Evolutionary conservation across 2,329 filamentous ascomycete genomes (phyloP).

Genomic region (Fusarium avenaceum): DNA sequence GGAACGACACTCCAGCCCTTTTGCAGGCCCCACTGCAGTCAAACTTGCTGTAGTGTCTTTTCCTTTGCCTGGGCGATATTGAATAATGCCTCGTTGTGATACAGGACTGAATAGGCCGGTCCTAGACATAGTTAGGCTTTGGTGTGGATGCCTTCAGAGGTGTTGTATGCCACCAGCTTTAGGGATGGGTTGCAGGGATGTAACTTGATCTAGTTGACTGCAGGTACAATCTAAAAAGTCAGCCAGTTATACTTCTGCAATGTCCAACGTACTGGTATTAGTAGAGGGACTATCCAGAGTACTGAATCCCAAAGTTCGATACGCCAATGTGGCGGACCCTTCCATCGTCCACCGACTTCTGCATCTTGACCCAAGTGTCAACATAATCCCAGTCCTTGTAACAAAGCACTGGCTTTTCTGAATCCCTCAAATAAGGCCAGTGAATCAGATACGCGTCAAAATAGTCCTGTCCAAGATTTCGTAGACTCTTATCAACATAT

Average conservation of each 20-base stretch:
- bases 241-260: not conserved
- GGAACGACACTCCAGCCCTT: constrained; percentile 88
- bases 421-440: constrained; percentile 76
- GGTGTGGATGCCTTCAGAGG: constrained; percentile 78
- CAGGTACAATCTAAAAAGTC: constrained; percentile 64
- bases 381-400: constrained; percentile 84
- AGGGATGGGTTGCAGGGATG: constrained; percentile 86
- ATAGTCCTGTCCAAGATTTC: constrained; percentile 73
- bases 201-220: constrained; percentile 86
- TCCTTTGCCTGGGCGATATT: constrained; percentile 74
- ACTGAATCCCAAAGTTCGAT: constrained; percentile 86
- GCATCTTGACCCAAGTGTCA: constrained; percentile 82
- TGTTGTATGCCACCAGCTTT: constrained; percentile 80
- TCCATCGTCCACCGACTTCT: constrained; percentile 75
- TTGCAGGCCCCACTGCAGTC: constrained; percentile 84
- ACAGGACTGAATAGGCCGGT: constrained; percentile 76
- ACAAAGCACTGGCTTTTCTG: constrained; percentile 74
- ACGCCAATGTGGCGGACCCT: constrained; percentile 88
- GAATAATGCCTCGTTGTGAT: constrained; percentile 74
- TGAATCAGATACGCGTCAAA: constrained; percentile 80
- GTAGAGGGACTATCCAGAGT: constrained; percentile 75
- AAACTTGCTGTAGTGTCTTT: constrained; percentile 79
- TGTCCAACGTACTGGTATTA: constrained; percentile 61
- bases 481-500: constrained; percentile 71
- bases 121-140: constrained; percentile 83